Percentiles rank a stretch among this genome's conserved stretches.
Conservation (phyloP, 768 basidiomycete genomes). For the Neoboletus brunneissimus region DNA sequence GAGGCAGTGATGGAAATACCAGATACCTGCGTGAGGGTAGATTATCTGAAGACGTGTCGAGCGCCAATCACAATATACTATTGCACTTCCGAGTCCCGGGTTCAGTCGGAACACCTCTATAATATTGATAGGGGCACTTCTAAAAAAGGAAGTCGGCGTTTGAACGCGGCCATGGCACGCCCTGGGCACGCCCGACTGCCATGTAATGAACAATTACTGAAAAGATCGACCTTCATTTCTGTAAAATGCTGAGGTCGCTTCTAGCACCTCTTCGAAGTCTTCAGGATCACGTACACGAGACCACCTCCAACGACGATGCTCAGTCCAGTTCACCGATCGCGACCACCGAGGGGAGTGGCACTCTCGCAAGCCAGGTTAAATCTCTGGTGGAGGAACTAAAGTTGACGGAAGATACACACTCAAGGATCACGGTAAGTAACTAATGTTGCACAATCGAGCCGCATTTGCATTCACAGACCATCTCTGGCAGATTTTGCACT, state of each 20-base stretch:
- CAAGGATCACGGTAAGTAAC: constrained; percentile 53
- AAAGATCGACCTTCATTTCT: not conserved
- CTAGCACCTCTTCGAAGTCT: constrained; percentile 57
- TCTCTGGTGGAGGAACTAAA: constrained; percentile 70
- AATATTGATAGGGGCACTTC: too few species aligned
- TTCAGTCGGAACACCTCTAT: too few species aligned
- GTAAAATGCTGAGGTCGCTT: constrained; percentile 53
- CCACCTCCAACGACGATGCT: constrained; percentile 28
- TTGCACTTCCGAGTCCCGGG: too few species aligned
- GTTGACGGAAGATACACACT: constrained; percentile 43
- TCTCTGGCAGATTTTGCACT: constrained; percentile 50
- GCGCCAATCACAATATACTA: not conserved
- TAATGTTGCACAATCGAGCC: not conserved
- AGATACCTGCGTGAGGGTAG: not conserved
- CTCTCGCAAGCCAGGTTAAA: constrained; percentile 52
- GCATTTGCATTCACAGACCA: not conserved
- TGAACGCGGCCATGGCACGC: not conserved
- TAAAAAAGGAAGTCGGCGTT: not conserved
- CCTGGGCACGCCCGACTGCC: not conserved
- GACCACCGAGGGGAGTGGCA: not conserved
- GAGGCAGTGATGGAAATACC: constrained; percentile 21
- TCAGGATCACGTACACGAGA: constrained; percentile 44
- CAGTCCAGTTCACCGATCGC: not conserved
- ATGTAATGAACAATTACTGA: constrained; percentile 8
- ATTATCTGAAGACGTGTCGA: not conserved